phyloP scores from a whole-genome alignment of 2,329 filamentous ascomycete species.

The Hymenotorrendiella dingleyae region DNA sequence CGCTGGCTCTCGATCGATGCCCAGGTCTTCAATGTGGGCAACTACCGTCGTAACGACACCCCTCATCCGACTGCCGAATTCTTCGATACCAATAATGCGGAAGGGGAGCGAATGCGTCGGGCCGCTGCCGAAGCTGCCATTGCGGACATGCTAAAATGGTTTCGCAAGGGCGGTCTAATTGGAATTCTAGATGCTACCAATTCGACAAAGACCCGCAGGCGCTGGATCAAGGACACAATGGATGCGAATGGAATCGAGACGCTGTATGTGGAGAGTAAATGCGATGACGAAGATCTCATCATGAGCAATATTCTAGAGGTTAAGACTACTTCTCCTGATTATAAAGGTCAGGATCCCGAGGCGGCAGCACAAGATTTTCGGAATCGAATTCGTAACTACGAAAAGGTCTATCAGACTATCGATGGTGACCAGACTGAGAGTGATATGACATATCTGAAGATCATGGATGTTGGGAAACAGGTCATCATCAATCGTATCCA shows the following conservation, averaged over 20 bases:
- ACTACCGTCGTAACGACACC: conserved; percentile 83
- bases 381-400: conserved; percentile 92
- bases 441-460: conserved; percentile 89
- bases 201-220: conserved; percentile 80
- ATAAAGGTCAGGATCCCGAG: conserved; percentile 89
- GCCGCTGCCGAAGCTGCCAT: conserved; percentile 90
- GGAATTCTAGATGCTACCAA: conserved; percentile 96
- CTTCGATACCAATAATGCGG: conserved; percentile 84
- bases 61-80: conserved; percentile 91
- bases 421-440: conserved; percentile 85
- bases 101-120: conserved; percentile 82
- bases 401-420: conserved; percentile 92
- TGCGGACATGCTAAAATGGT: conserved; percentile 92
- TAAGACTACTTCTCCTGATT: conserved; percentile 94
- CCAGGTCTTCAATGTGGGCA: conserved; percentile 95
- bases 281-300: conserved; percentile 91
- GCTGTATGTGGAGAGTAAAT: conserved; percentile 94
- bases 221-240: conserved; percentile 85
- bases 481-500: conserved; percentile 98
- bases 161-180: conserved; percentile 73
- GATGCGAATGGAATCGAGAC: conserved; percentile 74
- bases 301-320: conserved; percentile 98
- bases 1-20: conserved; percentile 94
- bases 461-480: conserved; percentile 92
- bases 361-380: conserved; percentile 85